A percentile compares a stretch with the other conserved stretches of the same genome.
Conservation (phyloP, 768 basidiomycete species). For the Lactarius pseudohatsudake region DNA sequence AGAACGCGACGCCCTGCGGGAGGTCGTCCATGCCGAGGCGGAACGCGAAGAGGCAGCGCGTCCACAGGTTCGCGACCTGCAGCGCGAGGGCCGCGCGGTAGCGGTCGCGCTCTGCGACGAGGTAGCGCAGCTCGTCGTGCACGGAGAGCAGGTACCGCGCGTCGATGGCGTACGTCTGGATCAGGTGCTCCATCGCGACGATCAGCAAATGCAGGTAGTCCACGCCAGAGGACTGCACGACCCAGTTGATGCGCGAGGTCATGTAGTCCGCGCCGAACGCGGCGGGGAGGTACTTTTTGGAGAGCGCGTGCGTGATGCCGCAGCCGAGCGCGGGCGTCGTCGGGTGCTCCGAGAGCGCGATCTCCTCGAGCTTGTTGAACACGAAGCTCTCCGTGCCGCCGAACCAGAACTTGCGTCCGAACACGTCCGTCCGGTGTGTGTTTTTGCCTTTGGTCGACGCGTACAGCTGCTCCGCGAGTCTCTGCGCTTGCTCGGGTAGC, state of each 20-base stretch:
- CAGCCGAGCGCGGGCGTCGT: slow-evolving; percentile 93
- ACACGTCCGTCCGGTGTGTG: slow-evolving; percentile 70
- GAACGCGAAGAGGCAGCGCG: slow-evolving; percentile 85
- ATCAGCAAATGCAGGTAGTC: slow-evolving; percentile 97
- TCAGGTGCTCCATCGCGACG: slow-evolving; percentile 90
- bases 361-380: slow-evolving; percentile 97
- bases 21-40: slow-evolving; percentile 95
- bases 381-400: slow-evolving; percentile 95
- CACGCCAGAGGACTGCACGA: slow-evolving; percentile 97
- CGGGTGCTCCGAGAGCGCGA: slow-evolving; percentile 83
- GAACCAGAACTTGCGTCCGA: slow-evolving; percentile 89
- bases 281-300: slow-evolving; percentile 81
- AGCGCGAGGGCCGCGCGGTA: slow-evolving; percentile 91
- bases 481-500: slow-evolving; percentile 73
- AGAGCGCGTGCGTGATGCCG: slow-evolving; percentile 90
- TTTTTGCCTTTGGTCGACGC: slow-evolving; percentile 91
- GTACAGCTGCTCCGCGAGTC: slow-evolving; percentile 82
- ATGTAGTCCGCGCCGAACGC: slow-evolving; percentile 86
- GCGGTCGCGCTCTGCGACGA: slow-evolving; percentile 84
- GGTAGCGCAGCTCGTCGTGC: slow-evolving; percentile 94
- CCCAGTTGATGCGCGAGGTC: slow-evolving; percentile 98
- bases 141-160: slow-evolving; percentile 96
- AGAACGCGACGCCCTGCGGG: slow-evolving; percentile 94
- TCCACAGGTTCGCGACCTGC: slow-evolving; percentile 97
- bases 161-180: slow-evolving; percentile 73